These are phyloP conservation scores for Dentipellis sp. DNA, from an alignment of 768 basidiomycete genomes.

Conservation along the genomic window DNA sequence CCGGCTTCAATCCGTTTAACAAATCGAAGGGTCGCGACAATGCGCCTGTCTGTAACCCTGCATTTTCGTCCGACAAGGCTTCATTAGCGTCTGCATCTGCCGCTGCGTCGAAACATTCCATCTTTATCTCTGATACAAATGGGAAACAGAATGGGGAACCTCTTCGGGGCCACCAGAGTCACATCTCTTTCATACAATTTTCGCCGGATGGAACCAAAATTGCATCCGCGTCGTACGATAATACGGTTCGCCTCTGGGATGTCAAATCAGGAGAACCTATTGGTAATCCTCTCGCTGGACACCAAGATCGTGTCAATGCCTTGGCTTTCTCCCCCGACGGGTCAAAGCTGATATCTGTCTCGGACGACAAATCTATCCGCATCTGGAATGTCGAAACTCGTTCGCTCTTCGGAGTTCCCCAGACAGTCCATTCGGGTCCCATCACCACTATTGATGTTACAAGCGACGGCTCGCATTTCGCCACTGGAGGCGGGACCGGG, in stretches of 20 bases:
- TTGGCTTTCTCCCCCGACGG: neutral
- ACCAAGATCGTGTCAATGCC: neutral
- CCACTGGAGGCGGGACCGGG: neutral
- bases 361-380: neutral
- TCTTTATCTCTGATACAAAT: neutral
- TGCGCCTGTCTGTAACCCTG: neutral
- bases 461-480: neutral
- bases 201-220: neutral
- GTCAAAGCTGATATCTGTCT: neutral
- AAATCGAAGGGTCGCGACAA: neutral
- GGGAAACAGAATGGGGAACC: neutral
- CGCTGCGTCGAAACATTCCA: constrained; percentile 2
- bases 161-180: neutral
- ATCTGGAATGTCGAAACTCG: neutral
- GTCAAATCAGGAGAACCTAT: neutral
- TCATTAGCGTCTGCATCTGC: neutral
- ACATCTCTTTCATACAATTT: neutral
- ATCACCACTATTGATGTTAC: neutral
- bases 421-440: neutral
- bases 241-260: constrained; percentile 3
- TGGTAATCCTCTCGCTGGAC: neutral
- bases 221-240: neutral
- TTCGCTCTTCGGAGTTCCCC: neutral
- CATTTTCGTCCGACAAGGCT: neutral
- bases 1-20: neutral